These are phyloP conservation scores for Myxozyma kluyveri DNA, from an alignment of 805 yeast genomes.

Conservation along the genomic window DNA sequence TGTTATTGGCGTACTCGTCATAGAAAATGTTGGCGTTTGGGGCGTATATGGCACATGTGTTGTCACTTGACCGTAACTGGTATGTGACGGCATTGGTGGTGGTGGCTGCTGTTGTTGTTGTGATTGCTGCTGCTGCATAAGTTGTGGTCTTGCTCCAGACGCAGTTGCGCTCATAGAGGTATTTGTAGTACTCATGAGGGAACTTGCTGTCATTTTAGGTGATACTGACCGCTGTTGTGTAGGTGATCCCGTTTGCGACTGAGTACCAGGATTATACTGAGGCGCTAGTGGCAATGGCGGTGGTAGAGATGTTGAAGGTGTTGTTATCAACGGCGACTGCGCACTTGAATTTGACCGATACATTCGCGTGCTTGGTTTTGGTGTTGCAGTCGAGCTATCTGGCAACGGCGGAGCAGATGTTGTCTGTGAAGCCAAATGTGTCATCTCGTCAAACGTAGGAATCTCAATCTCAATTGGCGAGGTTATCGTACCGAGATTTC, in stretches of 20 bases:
- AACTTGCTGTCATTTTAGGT: not conserved
- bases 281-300: conserved; percentile 16
- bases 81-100: not conserved
- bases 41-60: not conserved
- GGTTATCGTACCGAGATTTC: conserved; percentile 8
- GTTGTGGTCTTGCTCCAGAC: not conserved
- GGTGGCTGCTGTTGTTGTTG: not conserved
- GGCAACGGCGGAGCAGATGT: conserved; percentile 10
- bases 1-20: not conserved
- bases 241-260: not conserved
- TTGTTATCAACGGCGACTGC: not conserved
- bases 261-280: not conserved
- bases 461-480: conserved; percentile 35
- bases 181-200: not conserved
- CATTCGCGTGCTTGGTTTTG: conserved; percentile 32
- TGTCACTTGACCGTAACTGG: too few relatives aligned
- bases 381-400: conserved; percentile 2
- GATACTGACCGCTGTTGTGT: conserved; percentile 1
- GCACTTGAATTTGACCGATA: conserved; percentile 29
- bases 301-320: conserved; percentile 1
- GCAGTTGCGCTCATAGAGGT: too few relatives aligned
- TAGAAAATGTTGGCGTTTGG: not conserved
- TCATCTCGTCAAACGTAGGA: conserved; percentile 34
- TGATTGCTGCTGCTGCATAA: not conserved
- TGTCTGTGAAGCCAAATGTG: conserved; percentile 24